Percentiles rank a stretch among this genome's conserved stretches.
phyloP scores from a whole-genome alignment of 2,329 filamentous ascomycete genomes.

The Teratosphaeria epicoccoides region DNA sequence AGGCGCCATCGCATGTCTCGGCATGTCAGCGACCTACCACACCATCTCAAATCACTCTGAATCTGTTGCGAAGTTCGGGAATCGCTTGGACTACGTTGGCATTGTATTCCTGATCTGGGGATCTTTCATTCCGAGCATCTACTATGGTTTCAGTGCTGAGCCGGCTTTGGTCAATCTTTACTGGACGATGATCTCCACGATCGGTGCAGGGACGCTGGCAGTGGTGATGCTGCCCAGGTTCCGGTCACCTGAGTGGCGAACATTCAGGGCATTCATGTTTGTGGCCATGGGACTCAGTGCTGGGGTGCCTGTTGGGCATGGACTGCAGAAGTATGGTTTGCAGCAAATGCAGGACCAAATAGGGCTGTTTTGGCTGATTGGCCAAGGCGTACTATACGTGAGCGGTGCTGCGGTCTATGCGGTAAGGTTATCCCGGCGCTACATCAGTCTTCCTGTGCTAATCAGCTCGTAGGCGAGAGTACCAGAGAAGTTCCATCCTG shows the following conservation, averaged over 20 bases:
- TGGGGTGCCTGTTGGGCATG: constrained; percentile 73
- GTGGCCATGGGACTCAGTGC: constrained; percentile 76
- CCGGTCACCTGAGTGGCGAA: constrained; percentile 70
- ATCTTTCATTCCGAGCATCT: constrained; percentile 69
- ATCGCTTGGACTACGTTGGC: constrained; percentile 88
- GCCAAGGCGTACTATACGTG: constrained; percentile 77
- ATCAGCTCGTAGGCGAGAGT: constrained; percentile 50
- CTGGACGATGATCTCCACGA: constrained; percentile 63
- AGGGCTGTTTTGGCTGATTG: constrained; percentile 66
- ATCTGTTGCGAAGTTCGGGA: constrained; percentile 68
- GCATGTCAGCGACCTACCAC: constrained; percentile 61
- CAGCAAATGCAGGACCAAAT: constrained; percentile 59
- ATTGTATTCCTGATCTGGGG: constrained; percentile 89
- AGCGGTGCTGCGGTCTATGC: constrained; percentile 79
- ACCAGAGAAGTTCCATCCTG: constrained; percentile 70
- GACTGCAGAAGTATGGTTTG: constrained; percentile 56
- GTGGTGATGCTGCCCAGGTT: constrained; percentile 76
- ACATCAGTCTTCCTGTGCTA: background rate
- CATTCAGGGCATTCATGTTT: constrained; percentile 83
- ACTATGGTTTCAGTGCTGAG: constrained; percentile 72
- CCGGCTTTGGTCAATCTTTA: constrained; percentile 58
- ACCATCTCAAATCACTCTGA: constrained; percentile 75
- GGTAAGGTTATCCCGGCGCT: constrained; percentile 38
- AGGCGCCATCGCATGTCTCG: constrained; percentile 43
- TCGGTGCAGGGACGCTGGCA: constrained; percentile 64